These are phyloP conservation scores for Gremmenia infestans DNA, from an alignment of 2,329 filamentous ascomycete genomes.

Conservation along the genomic window DNA sequence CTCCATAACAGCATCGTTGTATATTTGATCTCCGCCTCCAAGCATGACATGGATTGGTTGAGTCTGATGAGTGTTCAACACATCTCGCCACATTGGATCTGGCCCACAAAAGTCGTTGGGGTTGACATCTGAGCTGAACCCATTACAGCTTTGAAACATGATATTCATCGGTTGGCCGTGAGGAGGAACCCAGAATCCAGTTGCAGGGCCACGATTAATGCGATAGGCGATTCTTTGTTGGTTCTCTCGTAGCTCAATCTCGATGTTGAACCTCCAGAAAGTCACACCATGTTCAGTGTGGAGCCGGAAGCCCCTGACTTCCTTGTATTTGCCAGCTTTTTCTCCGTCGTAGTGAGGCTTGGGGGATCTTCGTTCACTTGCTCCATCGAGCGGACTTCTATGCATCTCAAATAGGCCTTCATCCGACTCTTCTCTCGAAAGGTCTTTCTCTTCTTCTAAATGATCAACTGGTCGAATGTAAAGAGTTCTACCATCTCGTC, in stretches of 20 bases:
- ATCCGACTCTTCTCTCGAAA: conserved; percentile 75
- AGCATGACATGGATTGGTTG: conserved; percentile 97
- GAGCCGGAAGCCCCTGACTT: conserved; percentile 75
- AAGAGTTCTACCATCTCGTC: conserved; percentile 76
- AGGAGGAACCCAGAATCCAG: conserved; percentile 92
- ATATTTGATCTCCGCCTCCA: conserved; percentile 94
- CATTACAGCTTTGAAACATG: conserved; percentile 98
- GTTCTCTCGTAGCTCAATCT: conserved; percentile 73
- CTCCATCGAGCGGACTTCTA: conserved; percentile 48
- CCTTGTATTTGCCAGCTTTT: conserved; percentile 72
- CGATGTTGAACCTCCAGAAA: conserved; percentile 96
- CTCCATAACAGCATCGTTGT: conserved; percentile 79
- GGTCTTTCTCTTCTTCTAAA: conserved; percentile 69
- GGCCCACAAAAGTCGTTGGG: conserved; percentile 80
- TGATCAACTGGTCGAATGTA: conserved; percentile 89
- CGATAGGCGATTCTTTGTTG: conserved; percentile 91
- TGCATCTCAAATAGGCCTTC: conserved; percentile 75
- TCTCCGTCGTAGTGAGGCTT: conserved; percentile 67
- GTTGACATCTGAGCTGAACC: conserved; percentile 78
- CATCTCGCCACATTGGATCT: conserved; percentile 94
- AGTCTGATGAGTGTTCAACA: conserved; percentile 85
- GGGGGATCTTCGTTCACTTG: conserved; percentile 47
- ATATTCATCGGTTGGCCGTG: conserved; percentile 88
- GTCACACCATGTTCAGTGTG: conserved; percentile 83
- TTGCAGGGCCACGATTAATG: conserved; percentile 84